Evolutionary conservation across 2,329 filamentous ascomycete genomes (phyloP).

Genomic region (Pyrenophora graminea): DNA sequence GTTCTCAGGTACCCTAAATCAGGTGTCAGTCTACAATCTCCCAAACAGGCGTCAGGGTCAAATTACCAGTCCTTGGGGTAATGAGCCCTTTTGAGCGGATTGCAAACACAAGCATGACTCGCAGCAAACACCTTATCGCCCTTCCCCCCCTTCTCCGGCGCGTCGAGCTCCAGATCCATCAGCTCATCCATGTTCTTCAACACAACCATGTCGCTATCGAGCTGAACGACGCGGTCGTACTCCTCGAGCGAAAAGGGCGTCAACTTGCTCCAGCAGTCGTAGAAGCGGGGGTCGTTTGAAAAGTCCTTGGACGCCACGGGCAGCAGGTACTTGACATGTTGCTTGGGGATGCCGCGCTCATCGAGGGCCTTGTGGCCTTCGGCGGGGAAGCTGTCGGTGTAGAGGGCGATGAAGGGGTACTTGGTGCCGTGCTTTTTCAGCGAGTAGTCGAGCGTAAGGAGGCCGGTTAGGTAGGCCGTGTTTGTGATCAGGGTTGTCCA

Average conservation of each 20-base stretch:
- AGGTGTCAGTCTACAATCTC: not conserved
- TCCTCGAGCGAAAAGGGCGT: constrained; percentile 75
- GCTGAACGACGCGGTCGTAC: constrained; percentile 78
- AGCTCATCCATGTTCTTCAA: constrained; percentile 87
- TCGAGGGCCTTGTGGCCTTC: constrained; percentile 71
- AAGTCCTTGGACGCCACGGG: constrained; percentile 70
- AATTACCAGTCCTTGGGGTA: constrained; percentile 75
- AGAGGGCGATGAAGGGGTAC: constrained; percentile 81
- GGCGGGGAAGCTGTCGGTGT: constrained; percentile 75
- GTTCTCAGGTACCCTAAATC: constrained; percentile 56
- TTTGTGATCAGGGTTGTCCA: constrained; percentile 91
- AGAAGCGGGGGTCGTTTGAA: constrained; percentile 78
- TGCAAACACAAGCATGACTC: constrained; percentile 83
- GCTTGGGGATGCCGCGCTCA: constrained; percentile 68
- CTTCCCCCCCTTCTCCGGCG: constrained; percentile 54
- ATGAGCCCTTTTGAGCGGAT: constrained; percentile 75
- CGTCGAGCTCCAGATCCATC: constrained; percentile 78
- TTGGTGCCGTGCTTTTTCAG: constrained; percentile 67
- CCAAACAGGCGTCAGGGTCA: not conserved
- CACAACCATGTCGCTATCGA: constrained; percentile 88
- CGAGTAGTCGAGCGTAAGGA: constrained; percentile 79
- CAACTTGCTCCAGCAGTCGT: constrained; percentile 89
- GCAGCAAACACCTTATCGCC: constrained; percentile 77
- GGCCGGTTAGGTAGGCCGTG: constrained; percentile 76
- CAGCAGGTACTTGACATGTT: constrained; percentile 73